These are phyloP conservation scores for Stemphylium vesicarium DNA, from an alignment of 2,329 filamentous ascomycete species.

Conservation along the genomic window DNA sequence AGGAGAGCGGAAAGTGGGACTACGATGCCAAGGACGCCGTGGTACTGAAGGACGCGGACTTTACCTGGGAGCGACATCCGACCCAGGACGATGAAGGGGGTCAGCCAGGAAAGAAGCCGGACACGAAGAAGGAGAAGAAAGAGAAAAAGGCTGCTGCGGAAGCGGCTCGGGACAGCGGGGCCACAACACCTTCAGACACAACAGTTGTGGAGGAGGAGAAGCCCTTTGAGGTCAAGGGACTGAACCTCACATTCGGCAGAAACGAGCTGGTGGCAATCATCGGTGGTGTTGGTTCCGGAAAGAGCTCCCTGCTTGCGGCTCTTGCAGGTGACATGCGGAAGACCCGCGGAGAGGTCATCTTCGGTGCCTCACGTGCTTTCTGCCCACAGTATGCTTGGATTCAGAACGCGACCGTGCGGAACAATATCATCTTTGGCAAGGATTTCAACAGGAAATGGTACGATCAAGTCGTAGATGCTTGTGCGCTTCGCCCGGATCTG, in stretches of 20 bases:
- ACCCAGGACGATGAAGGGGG: slow-evolving; percentile 54
- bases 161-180: slow-evolving; percentile 28
- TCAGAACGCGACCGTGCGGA: slow-evolving; percentile 83
- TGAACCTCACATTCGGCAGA: slow-evolving; percentile 72
- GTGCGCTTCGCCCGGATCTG: slow-evolving; percentile 82
- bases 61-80: slow-evolving; percentile 82
- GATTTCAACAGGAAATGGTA: slow-evolving; percentile 77
- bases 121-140: slow-evolving; percentile 59
- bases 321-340: slow-evolving; percentile 93
- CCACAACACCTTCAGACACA: slow-evolving; percentile 57
- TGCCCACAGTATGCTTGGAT: slow-evolving; percentile 99
- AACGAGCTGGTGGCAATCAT: slow-evolving; percentile 86
- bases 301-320: slow-evolving; percentile 86
- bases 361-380: slow-evolving; percentile 83
- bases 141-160: slow-evolving; percentile 49
- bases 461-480: slow-evolving; percentile 80
- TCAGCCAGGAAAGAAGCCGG: slow-evolving; percentile 45
- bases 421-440: slow-evolving; percentile 93
- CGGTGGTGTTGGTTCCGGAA: slow-evolving; percentile 86
- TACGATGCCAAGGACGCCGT: slow-evolving; percentile 63
- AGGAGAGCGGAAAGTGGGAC: slow-evolving; percentile 70
- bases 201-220: slow-evolving; percentile 57
- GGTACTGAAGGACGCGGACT: slow-evolving; percentile 73
- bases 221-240: slow-evolving; percentile 74
- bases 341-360: slow-evolving; percentile 73